Evolutionary conservation across 306 rosid species (phyloP).

Genomic region (Begonia fuchsioides): DNA sequence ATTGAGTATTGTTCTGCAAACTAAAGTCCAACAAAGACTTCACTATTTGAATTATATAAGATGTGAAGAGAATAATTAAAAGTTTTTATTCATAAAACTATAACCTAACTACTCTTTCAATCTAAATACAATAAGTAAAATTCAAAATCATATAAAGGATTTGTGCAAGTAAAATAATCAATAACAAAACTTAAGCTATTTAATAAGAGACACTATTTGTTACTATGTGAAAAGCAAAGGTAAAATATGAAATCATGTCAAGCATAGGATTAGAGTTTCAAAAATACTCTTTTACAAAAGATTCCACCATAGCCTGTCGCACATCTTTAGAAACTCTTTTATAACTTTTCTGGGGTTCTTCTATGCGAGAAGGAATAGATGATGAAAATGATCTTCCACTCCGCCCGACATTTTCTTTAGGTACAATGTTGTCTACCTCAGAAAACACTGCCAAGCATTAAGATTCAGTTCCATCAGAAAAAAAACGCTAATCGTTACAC

Average conservation of each 20-base stretch:
- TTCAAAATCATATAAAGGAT: not conserved
- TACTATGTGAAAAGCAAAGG: not conserved
- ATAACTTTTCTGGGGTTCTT: not conserved
- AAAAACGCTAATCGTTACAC: no score
- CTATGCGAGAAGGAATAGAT: not conserved
- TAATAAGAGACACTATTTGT: no score
- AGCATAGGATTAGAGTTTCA: no score
- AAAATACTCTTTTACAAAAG: constrained; percentile 2
- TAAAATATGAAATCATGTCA: not conserved
- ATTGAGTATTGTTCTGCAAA: not conserved
- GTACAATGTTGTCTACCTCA: not conserved
- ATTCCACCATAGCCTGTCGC: not conserved
- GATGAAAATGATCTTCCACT: constrained; percentile 1
- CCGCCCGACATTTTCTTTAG: not conserved
- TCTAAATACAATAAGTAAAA: not conserved
- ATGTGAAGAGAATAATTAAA: no score
- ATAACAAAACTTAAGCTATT: not conserved
- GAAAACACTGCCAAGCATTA: not conserved
- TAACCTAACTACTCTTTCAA: no score
- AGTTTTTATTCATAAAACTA: no score
- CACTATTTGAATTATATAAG: no score
- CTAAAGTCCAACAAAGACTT: not conserved
- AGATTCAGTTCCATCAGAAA: not conserved
- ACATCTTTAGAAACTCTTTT: constrained; percentile 1
- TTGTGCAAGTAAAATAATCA: not conserved